A percentile compares a stretch with the other conserved stretches of the same genome.
Evolutionary conservation across 345 rosid species (phyloP).

Genomic region (Salix suchowensis): DNA sequence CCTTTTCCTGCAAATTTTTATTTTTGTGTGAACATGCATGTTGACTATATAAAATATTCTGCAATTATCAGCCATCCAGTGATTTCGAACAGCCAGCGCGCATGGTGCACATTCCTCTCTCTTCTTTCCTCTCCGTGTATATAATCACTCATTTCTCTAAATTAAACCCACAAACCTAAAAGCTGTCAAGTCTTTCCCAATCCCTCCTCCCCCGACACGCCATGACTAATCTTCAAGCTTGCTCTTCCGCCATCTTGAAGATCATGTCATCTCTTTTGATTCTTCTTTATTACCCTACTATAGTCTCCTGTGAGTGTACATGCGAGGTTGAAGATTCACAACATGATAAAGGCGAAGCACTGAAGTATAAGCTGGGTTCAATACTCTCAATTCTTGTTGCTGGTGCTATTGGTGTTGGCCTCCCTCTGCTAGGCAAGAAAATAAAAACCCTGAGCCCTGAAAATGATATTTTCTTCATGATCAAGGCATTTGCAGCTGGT

Average conservation of each 20-base stretch:
- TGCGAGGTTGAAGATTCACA: conserved; percentile 10
- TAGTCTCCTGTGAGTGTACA: conserved; percentile 23
- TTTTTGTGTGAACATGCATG: too few relatives aligned
- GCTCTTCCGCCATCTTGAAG: conserved; percentile 4
- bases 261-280: background rate
- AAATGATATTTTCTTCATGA: conserved; percentile 48
- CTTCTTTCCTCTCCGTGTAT: background rate
- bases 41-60: too few relatives aligned
- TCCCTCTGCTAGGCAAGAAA: conserved; percentile 40
- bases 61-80: too few relatives aligned
- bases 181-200: too few relatives aligned
- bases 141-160: background rate
- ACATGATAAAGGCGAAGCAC: conserved; percentile 19
- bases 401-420: conserved; percentile 50
- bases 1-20: too few relatives aligned
- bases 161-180: too few relatives aligned
- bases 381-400: conserved; percentile 50
- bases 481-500: conserved; percentile 66
- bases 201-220: background rate
- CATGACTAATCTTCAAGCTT: conserved; percentile 11
- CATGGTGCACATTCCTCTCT: background rate
- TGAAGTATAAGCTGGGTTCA: conserved; percentile 38
- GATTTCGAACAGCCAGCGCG: too few relatives aligned
- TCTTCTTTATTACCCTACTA: conserved; percentile 12
- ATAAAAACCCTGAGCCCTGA: conserved; percentile 43